These are phyloP conservation scores for Cercospora sesami DNA, from an alignment of 2,329 filamentous ascomycete species.

Conservation along the genomic window DNA sequence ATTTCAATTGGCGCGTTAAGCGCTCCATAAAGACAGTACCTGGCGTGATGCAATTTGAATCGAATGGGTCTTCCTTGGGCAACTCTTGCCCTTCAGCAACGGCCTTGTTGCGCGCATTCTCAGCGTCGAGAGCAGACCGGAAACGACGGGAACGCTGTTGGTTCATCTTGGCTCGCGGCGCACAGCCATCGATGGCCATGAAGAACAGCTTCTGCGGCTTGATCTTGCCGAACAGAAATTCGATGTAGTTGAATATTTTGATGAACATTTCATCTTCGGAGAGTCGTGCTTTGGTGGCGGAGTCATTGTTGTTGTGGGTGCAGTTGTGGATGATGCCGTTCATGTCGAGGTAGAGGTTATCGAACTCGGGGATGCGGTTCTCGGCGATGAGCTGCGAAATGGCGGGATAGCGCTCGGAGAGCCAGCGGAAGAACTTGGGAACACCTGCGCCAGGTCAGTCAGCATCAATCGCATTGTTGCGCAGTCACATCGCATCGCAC, in stretches of 20 bases:
- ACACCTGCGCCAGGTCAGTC: constrained; percentile 60
- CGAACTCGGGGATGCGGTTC: constrained; percentile 98
- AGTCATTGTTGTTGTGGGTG: constrained; percentile 94
- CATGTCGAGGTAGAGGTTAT: constrained; percentile 96
- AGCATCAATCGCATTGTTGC: neutral
- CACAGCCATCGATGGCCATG: constrained; percentile 98
- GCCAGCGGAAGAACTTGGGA: constrained; percentile 97
- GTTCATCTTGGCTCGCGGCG: constrained; percentile 98
- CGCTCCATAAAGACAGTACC: constrained; percentile 98
- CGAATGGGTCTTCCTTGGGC: constrained; percentile 92
- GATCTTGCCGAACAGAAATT: constrained; percentile 97
- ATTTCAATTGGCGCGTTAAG: constrained; percentile 88
- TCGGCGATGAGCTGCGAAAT: constrained; percentile 98
- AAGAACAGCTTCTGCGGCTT: constrained; percentile 98
- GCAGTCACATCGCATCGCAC: constrained; percentile 10
- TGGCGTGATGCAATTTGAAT: constrained; percentile 98
- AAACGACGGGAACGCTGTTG: constrained; percentile 95
- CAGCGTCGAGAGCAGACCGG: constrained; percentile 86
- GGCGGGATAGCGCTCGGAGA: constrained; percentile 96
- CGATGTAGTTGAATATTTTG: constrained; percentile 99
- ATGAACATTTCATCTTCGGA: constrained; percentile 99
- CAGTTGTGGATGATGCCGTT: constrained; percentile 99
- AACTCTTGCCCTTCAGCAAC: constrained; percentile 85
- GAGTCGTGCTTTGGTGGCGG: constrained; percentile 86
- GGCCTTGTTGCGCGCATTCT: constrained; percentile 88